A percentile compares a stretch with the other conserved stretches of the same genome.
Evolutionary conservation across 2,329 filamentous ascomycete species (phyloP).

Genomic region (Fusarium pseudocircinatum): DNA sequence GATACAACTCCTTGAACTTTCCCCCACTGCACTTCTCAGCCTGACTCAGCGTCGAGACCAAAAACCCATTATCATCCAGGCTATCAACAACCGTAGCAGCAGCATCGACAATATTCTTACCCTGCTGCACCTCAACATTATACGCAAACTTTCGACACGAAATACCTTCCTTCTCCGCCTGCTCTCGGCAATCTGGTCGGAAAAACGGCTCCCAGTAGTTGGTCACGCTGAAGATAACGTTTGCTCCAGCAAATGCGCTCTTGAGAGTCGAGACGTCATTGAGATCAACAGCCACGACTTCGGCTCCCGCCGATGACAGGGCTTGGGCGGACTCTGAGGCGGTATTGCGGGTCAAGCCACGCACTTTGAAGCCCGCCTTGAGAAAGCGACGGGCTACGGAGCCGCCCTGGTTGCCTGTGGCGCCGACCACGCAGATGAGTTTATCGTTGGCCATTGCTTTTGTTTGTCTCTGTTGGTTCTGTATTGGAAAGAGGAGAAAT

Average conservation of each 20-base stretch:
- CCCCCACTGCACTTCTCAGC: slow-evolving; percentile 58
- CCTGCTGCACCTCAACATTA: slow-evolving; percentile 55
- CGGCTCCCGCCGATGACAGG: slow-evolving; percentile 53
- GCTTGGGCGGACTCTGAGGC: slow-evolving; percentile 52
- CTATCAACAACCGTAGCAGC: slow-evolving; percentile 54
- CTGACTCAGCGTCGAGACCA: slow-evolving; percentile 62
- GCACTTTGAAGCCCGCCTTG: slow-evolving; percentile 54
- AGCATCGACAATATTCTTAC: slow-evolving; percentile 62
- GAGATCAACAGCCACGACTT: slow-evolving; percentile 57
- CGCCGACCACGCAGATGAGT: slow-evolving; percentile 57
- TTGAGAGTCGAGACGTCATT: slow-evolving; percentile 53
- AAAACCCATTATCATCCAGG: slow-evolving; percentile 58
- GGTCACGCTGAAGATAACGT: slow-evolving; percentile 64
- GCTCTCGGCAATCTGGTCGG: slow-evolving; percentile 53
- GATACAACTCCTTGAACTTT: slow-evolving; percentile 59
- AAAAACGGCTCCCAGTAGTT: slow-evolving; percentile 65
- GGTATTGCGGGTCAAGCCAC: slow-evolving; percentile 58
- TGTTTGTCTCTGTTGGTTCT: not conserved
- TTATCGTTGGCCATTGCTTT: slow-evolving; percentile 40
- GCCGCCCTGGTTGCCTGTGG: slow-evolving; percentile 62
- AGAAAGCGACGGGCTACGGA: slow-evolving; percentile 61
- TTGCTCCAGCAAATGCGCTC: slow-evolving; percentile 55
- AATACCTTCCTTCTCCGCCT: slow-evolving; percentile 51
- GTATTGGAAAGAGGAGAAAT: not conserved
- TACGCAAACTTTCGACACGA: slow-evolving; percentile 57